Conservation (phyloP, 805 yeast species). For the Ogataea glucozyma region DNA sequence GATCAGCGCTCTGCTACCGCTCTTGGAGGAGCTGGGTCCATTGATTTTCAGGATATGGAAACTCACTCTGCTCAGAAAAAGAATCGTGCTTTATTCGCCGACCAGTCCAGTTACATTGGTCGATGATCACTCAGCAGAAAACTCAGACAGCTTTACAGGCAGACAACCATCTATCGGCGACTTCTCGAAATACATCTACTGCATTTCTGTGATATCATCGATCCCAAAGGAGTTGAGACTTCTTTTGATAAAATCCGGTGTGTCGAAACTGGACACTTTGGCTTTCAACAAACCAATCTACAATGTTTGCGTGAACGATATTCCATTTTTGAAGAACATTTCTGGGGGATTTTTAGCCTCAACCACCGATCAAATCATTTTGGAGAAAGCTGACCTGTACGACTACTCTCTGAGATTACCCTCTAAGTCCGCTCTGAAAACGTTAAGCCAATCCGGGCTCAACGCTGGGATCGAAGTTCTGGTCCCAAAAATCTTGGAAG, state of each 20-base stretch:
- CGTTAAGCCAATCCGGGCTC: not conserved
- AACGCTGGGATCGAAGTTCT: constrained; percentile 14
- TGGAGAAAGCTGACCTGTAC: constrained; percentile 52
- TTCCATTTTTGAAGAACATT: constrained; percentile 36
- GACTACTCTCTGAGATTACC: constrained; percentile 44
- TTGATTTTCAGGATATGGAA: constrained; percentile 65
- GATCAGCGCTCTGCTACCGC: constrained; percentile 44
- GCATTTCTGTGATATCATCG: constrained; percentile 59
- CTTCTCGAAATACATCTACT: constrained; percentile 53
- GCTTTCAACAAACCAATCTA: constrained; percentile 53
- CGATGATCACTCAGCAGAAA: constrained; percentile 3
- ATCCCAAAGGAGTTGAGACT: constrained; percentile 55
- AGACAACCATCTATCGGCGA: constrained; percentile 35
- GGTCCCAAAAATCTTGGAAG: constrained; percentile 23
- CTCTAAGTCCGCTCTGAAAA: constrained; percentile 2
- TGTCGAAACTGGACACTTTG: constrained; percentile 18
- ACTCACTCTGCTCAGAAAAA: constrained; percentile 56
- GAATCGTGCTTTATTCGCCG: constrained; percentile 47
- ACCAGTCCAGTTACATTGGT: constrained; percentile 19
- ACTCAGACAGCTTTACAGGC: constrained; percentile 10
- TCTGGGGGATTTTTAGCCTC: constrained; percentile 52
- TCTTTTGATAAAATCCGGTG: constrained; percentile 31
- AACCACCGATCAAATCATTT: constrained; percentile 66
- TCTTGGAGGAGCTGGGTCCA: constrained; percentile 61
- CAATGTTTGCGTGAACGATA: constrained; percentile 63